Conservation (phyloP, 2,329 filamentous ascomycete genomes). For the Venturia carpophila region DNA sequence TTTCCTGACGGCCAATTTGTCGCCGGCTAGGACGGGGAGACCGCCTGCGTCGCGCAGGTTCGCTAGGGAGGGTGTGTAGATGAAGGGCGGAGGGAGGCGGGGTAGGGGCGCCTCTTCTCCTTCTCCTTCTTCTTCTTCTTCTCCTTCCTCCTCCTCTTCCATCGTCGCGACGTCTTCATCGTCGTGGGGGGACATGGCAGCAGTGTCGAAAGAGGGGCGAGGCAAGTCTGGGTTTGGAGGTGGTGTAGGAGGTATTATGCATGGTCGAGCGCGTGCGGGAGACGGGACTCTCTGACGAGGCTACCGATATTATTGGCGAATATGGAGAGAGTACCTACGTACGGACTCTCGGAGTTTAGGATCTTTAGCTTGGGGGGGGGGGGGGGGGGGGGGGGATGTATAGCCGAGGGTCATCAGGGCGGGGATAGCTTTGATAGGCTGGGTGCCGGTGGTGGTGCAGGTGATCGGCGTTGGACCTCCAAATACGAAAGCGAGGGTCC, state of each 20-base stretch:
- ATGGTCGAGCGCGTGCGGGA: neutral
- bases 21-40: constrained; percentile 20
- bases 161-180: neutral
- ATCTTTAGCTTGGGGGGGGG: neutral
- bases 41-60: constrained; percentile 32
- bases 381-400: neutral
- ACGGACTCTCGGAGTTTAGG: neutral
- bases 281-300: too few relatives aligned
- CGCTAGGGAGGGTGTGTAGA: constrained; percentile 27
- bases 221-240: neutral
- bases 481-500: neutral
- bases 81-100: constrained; percentile 28
- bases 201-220: neutral
- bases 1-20: constrained; percentile 24
- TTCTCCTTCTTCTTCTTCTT: too few relatives aligned
- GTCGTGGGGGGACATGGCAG: neutral
- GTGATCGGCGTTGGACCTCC: neutral
- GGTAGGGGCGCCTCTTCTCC: neutral
- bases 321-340: neutral
- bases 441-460: neutral
- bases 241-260: neutral
- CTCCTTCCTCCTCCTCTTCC: neutral
- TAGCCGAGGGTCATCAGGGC: neutral
- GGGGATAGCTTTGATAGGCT: neutral
- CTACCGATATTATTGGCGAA: neutral